Conservation (phyloP, 2,329 filamentous ascomycete genomes). For the Hymenoscyphus scutula region DNA sequence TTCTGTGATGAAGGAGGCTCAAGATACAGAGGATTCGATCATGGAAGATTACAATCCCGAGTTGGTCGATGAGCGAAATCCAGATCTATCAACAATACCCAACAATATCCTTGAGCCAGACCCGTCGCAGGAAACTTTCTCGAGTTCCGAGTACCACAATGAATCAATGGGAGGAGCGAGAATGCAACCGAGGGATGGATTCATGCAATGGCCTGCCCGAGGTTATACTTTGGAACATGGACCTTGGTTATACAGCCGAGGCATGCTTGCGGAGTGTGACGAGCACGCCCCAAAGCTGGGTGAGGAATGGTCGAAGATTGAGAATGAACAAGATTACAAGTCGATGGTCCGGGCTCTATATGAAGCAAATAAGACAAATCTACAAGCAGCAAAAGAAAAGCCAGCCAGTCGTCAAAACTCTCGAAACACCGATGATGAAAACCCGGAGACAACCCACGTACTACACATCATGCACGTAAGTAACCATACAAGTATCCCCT, state of each 20-base stretch:
- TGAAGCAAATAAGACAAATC: neutral
- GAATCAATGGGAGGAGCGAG: neutral
- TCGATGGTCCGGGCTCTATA: neutral
- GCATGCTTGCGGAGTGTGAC: neutral
- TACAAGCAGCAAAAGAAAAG: neutral
- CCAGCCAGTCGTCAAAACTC: too few relatives aligned
- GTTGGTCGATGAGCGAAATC: too few relatives aligned
- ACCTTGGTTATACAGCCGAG: neutral
- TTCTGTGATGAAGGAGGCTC: too few relatives aligned
- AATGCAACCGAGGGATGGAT: too few relatives aligned
- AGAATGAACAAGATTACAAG: conserved; percentile 2
- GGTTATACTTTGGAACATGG: neutral
- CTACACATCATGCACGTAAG: conserved; percentile 13
- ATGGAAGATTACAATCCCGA: too few relatives aligned
- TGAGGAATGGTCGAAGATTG: neutral
- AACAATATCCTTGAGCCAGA: too few relatives aligned
- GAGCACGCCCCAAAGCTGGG: neutral
- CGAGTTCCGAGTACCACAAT: neutral
- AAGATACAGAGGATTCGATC: too few relatives aligned
- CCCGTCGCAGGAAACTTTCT: too few relatives aligned
- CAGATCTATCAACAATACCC: too few relatives aligned
- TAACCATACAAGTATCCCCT: too few relatives aligned
- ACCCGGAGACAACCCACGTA: neutral
- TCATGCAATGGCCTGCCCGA: too few relatives aligned
- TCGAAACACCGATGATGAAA: neutral